A percentile compares a stretch with the other conserved stretches of the same genome.
Conservation (phyloP, 1,284 basidiomycete genomes). For the Ustilago loliicola region DNA sequence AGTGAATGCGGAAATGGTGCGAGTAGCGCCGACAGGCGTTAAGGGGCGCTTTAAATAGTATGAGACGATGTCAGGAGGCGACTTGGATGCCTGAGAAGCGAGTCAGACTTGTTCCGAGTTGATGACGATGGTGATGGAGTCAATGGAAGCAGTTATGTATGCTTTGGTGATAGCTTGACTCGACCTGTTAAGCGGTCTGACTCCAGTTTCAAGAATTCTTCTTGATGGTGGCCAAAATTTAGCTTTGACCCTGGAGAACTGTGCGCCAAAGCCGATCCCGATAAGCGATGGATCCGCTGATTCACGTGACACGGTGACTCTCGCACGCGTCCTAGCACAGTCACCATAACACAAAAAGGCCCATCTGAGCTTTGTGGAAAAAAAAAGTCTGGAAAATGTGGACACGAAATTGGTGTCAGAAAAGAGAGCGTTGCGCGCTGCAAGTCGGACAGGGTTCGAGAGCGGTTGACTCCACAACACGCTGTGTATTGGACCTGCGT, state of each 20-base stretch:
- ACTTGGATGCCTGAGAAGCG: not conserved
- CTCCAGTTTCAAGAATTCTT: conserved; percentile 12
- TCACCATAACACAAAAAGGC: conserved; percentile 4
- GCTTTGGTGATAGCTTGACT: conserved; percentile 3
- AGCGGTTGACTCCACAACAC: not conserved
- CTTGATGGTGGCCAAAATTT: conserved; percentile 24
- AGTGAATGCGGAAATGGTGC: conserved; percentile 34
- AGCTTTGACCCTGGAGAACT: conserved; percentile 4
- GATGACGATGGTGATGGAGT: conserved; percentile 2
- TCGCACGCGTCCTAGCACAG: conserved; percentile 23
- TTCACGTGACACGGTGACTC: conserved; percentile 22
- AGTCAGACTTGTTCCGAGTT: not conserved
- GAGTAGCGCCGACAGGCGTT: conserved; percentile 10
- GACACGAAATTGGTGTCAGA: conserved; percentile 10
- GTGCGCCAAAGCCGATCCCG: conserved; percentile 20
- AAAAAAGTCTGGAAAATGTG: conserved; percentile 8
- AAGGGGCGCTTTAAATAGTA: not conserved
- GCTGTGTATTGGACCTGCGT: not conserved
- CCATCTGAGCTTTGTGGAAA: not conserved
- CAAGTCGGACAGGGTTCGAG: not conserved
- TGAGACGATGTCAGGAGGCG: not conserved
- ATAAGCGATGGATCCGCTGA: not conserved
- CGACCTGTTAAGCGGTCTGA: conserved; percentile 5
- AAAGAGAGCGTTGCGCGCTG: conserved; percentile 12
- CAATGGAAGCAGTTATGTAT: too few species aligned